Evolutionary conservation across 441 rosid genomes (phyloP), one percentile per base, ranked within the genome.

Genomic region (Geranium incanum): DNA sequence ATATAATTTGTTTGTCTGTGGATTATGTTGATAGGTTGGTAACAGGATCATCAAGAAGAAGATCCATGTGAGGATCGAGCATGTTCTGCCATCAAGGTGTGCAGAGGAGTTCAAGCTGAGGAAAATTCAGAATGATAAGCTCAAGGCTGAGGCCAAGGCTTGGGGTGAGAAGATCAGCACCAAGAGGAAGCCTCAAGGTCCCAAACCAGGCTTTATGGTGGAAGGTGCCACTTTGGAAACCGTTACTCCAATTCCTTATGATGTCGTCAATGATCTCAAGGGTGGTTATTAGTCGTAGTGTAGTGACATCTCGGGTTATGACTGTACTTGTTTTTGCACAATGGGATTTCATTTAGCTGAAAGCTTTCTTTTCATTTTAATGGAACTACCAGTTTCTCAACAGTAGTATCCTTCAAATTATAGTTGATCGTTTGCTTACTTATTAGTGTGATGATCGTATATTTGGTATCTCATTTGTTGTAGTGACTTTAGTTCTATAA

Each of bases 151-250:
- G 33, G 78, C 78, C 0, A 70, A 75, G 48, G 70, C 74, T 21
- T 68, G 68, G 12, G 74, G 78, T 1, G 78, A 75, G 70, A 75
- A 67, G 63, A 75, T 75, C 50, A 75, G 74, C 74, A 75, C 78
- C 0, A 75, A 75, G 68, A 75, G 78, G 70, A 70, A 52, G 15
- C 74, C 78, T 0, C 9, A 75, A 57, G 78, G 78, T 23, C 78
- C 78, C 60, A 75, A 75, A 18, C 78, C 78, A 0, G 78, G 78
- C 13, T 75, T 75, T 70, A 75, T 52, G 78, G 78, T 75, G 0
- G 74, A 70, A 66, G 78, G 78, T 5, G 67, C 78, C 33, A 75
- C 74, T 38, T 50, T 75, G 11, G 71, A 70, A 18, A 75, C 78
- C 0, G 74, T 70, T 33, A 75, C 78, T 70, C 78, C 78, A 21